These are phyloP conservation scores for Cadophora sp. DNA, from an alignment of 2,329 filamentous ascomycete genomes.

Conservation along the genomic window DNA sequence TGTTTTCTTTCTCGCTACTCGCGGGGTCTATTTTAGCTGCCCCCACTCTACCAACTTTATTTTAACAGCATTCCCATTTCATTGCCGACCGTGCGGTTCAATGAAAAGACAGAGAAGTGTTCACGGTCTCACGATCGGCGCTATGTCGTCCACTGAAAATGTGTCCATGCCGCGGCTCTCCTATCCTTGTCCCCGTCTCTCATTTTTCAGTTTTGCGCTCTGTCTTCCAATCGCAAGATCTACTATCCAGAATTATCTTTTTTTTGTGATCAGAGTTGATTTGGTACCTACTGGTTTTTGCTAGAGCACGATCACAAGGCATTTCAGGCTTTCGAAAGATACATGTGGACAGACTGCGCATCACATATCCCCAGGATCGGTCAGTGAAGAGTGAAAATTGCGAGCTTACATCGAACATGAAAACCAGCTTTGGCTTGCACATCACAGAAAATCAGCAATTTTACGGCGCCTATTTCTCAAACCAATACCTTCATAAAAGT, in stretches of 20 bases:
- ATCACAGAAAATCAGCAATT: slow-evolving; percentile 38
- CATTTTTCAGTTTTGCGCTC: background rate
- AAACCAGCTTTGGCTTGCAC: slow-evolving; percentile 34
- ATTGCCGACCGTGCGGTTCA: background rate
- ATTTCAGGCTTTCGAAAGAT: slow-evolving; percentile 29
- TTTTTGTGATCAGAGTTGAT: slow-evolving; percentile 33
- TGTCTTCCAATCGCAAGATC: background rate
- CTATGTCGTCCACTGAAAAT: too few species aligned
- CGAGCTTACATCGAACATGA: slow-evolving; percentile 32
- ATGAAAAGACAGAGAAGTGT: background rate
- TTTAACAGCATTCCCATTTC: background rate
- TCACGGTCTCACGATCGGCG: too few species aligned
- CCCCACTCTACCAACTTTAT: background rate
- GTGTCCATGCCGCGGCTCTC: too few species aligned
- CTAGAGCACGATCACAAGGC: slow-evolving; percentile 22
- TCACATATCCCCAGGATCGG: background rate
- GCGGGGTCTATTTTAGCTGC: background rate
- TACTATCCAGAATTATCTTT: background rate
- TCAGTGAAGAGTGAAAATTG: background rate
- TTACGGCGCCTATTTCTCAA: slow-evolving; percentile 32
- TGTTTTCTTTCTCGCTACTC: background rate
- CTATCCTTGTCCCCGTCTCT: too few species aligned
- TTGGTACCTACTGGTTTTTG: slow-evolving; percentile 30
- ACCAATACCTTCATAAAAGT: slow-evolving; percentile 34
- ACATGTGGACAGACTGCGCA: slow-evolving; percentile 33